A percentile compares a stretch with the other conserved stretches of the same genome.
Conservation (phyloP, 306 rosid genomes). For the Quercus bicolor region DNA sequence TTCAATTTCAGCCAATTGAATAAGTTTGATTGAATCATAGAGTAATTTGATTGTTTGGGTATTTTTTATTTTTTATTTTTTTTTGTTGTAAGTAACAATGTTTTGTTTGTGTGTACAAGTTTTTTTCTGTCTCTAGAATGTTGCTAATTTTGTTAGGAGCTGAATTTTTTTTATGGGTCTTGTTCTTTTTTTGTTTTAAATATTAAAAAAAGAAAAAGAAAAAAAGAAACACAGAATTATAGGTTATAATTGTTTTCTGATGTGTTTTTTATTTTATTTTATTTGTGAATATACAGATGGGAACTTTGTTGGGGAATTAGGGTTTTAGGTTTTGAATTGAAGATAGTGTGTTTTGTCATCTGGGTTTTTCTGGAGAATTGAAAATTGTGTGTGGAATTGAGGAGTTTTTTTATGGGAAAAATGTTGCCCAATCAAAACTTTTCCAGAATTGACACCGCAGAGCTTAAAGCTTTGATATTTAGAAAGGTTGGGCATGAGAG, state of each 20-base stretch:
- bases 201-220: neutral
- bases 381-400: conserved; percentile 26
- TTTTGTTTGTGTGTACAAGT: conserved; percentile 11
- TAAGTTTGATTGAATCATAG: neutral
- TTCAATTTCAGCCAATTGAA: neutral
- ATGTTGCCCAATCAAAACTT: conserved; percentile 42
- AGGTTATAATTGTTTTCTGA: conserved; percentile 20
- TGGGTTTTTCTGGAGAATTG: conserved; percentile 38
- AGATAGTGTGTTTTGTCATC: conserved; percentile 32
- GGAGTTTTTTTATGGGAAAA: conserved; percentile 20
- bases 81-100: neutral
- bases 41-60: neutral
- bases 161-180: neutral
- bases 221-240: no score
- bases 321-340: conserved; percentile 47
- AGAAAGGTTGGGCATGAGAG: conserved; percentile 67
- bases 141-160: conserved; percentile 4
- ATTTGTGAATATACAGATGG: conserved; percentile 34
- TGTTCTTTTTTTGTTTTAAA: neutral
- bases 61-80: neutral
- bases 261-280: conserved; percentile 1
- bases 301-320: conserved; percentile 34
- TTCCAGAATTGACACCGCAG: conserved; percentile 63
- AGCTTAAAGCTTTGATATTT: conserved; percentile 68
- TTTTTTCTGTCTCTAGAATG: neutral